Conservation (phyloP, 208 protist species). For the Wallacemonas collosoma region DNA sequence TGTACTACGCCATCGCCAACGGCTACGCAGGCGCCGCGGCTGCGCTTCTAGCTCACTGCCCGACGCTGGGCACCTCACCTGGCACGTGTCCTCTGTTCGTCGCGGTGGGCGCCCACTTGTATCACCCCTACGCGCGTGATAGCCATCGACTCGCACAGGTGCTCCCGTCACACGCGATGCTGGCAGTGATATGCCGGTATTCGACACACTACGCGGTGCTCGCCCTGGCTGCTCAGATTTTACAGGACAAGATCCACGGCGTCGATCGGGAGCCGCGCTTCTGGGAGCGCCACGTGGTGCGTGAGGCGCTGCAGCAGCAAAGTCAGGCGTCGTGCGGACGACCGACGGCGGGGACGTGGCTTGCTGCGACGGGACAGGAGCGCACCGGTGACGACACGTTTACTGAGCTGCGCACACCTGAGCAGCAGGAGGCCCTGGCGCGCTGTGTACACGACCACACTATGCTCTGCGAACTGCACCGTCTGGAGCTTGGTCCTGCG, state of each 20-base stretch:
- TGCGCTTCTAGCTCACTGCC: slow-evolving; percentile 60
- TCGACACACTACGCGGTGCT: slow-evolving; percentile 45
- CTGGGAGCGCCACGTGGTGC: slow-evolving; percentile 11
- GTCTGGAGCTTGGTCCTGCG: slow-evolving; percentile 43
- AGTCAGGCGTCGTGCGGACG: too few relatives aligned
- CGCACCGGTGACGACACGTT: slow-evolving; percentile 20
- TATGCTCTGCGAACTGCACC: slow-evolving; percentile 44
- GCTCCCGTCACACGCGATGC: slow-evolving; percentile 53
- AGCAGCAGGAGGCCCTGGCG: slow-evolving; percentile 39
- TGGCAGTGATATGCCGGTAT: slow-evolving; percentile 53
- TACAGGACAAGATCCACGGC: slow-evolving; percentile 67
- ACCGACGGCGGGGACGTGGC: background rate
- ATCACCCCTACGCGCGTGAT: slow-evolving; percentile 66
- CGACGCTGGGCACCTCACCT: slow-evolving; percentile 52
- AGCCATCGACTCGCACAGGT: slow-evolving; percentile 64
- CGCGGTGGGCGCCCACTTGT: slow-evolving; percentile 76
- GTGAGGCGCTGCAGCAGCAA: slow-evolving; percentile 5
- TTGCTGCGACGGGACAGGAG: background rate
- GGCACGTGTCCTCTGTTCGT: slow-evolving; percentile 69
- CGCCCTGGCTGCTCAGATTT: slow-evolving; percentile 54
- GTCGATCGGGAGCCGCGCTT: slow-evolving; percentile 26
- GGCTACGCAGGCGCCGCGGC: slow-evolving; percentile 64
- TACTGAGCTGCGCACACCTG: slow-evolving; percentile 58
- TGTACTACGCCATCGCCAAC: slow-evolving; percentile 93
- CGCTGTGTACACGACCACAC: slow-evolving; percentile 42